phyloP scores from a whole-genome alignment of 202 grass and related monocot genomes.

The Setaria italica region DNA sequence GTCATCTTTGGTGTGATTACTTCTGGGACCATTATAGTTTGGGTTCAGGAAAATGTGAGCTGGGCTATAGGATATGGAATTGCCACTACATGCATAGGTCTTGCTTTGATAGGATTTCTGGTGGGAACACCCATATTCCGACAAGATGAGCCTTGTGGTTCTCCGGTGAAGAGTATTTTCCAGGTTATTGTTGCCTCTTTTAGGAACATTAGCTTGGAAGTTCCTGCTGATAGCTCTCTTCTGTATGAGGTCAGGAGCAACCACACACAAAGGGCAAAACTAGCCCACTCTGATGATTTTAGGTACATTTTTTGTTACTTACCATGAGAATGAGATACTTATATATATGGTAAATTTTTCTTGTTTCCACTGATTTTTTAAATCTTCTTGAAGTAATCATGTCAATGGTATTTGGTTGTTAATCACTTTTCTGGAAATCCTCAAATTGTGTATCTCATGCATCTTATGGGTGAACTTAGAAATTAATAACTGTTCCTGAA shows the following conservation, averaged over 20 bases:
- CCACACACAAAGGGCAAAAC: slow-evolving; percentile 28
- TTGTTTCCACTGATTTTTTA: no score
- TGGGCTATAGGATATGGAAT: slow-evolving; percentile 90
- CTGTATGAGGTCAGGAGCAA: slow-evolving; percentile 63
- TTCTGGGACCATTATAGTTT: slow-evolving; percentile 80
- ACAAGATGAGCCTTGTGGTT: slow-evolving; percentile 63
- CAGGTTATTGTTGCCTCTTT: slow-evolving; percentile 72
- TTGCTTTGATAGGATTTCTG: slow-evolving; percentile 66
- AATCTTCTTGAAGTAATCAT: background rate
- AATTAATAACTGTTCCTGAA: background rate
- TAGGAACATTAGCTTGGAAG: slow-evolving; percentile 64
- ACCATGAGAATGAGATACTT: background rate
- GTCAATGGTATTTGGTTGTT: background rate
- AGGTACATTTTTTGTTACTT: slow-evolving; percentile 58
- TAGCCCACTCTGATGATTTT: slow-evolving; percentile 78
- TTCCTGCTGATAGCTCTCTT: slow-evolving; percentile 60
- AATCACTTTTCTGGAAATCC: slow-evolving; percentile 9
- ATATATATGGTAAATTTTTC: background rate
- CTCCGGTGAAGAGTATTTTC: slow-evolving; percentile 73
- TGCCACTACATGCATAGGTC: slow-evolving; percentile 60
- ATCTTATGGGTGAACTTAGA: slow-evolving; percentile 8
- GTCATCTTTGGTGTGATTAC: slow-evolving; percentile 78
- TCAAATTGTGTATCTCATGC: slow-evolving; percentile 1
- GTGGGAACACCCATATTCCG: slow-evolving; percentile 58
- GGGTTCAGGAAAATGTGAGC: slow-evolving; percentile 84